Evolutionary conservation across 2,329 filamentous ascomycete genomes (phyloP), one percentile per base, ranked within the genome.

Genomic region (Aschersonia sp.): DNA sequence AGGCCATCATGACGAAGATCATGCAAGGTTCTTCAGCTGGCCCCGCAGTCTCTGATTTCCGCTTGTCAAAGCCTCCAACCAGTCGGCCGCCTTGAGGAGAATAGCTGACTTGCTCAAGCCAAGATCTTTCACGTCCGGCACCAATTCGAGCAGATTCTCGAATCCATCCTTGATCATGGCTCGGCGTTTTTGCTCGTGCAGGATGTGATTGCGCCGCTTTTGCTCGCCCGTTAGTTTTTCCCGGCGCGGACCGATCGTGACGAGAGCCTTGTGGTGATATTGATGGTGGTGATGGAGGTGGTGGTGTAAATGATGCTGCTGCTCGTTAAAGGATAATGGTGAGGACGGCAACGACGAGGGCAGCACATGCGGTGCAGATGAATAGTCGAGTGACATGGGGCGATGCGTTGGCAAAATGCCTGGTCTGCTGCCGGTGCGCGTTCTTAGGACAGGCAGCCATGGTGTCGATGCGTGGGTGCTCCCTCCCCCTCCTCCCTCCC

Each of bases 171-270:
- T 46, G 41, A 49, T 46, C 32, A 46, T 41, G 5, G 47, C 47
- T 4, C 47, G 41, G 11, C 47, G 44, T 32, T 46, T 49, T 14
- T 46, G 32, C 44, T 46, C 45, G 5, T 49, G 47, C 5, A 46
- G 44, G 8, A 49, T 49, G 32, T 49, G 47, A 12, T 46, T 46
- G 4, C 40, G 44, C 9, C 47, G 39, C 47, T 46, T 49, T 6
- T 49, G 47, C 41, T 44, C 44, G 5, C 30, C 41, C 10, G 41
- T 46, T 4, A 44, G 30, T 11, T 41, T 49, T 14, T 46, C 41
- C 4, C 44, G 41, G 5, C 45, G 47, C 10, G 41, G 44, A 4
- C 45, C 32, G 5, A 48, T n/a, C 12, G 41, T 46, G 5, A 44
- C 39, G 2, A 44, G 31, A 30, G 14, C 7, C 40, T 31, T 48